phyloP scores from a whole-genome alignment of 805 yeast genomes.

The Zygosaccharomyces gambellarensis region DNA sequence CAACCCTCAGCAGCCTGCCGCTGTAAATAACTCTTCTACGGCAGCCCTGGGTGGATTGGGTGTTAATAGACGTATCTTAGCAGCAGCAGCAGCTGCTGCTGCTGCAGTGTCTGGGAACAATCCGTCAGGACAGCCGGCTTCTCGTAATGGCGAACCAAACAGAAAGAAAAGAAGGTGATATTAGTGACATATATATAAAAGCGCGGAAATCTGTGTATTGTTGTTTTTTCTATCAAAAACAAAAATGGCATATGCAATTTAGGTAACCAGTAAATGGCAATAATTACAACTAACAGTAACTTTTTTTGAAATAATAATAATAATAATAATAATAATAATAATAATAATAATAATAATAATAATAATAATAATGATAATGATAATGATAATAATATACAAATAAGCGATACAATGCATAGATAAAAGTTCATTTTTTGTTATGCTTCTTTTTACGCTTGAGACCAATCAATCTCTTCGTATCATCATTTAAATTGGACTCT shows the following conservation, averaged over 20 bases:
- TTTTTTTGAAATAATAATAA: not conserved
- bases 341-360: not conserved
- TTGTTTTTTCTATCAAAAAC: not conserved
- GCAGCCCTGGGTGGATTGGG: conserved; percentile 33
- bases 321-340: not conserved
- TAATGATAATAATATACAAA: conserved; percentile 1
- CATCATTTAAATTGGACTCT: conserved; percentile 44
- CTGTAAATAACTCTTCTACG: conserved; percentile 21
- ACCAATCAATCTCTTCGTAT: conserved; percentile 60
- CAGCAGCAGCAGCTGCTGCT: conserved; percentile 38
- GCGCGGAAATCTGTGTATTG: not conserved
- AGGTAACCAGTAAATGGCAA: not conserved
- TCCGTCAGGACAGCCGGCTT: conserved; percentile 12
- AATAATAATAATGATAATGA: not conserved
- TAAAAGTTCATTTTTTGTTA: conserved; percentile 36
- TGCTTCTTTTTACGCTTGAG: conserved; percentile 59
- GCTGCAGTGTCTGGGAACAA: conserved; percentile 34
- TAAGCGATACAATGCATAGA: not conserved
- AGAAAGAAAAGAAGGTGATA: conserved; percentile 28
- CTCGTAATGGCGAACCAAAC: conserved; percentile 24
- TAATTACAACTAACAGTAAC: not conserved
- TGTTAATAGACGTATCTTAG: conserved; percentile 34
- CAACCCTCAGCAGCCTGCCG: conserved; percentile 18
- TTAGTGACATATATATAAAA: not conserved
- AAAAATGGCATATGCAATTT: not conserved